phyloP scores from a whole-genome alignment of 306 rosid species.

The Medicago truncatula region MtrunA17r5.0-ANR NC_053048.1:25472001-25472500 shows the following conservation, averaged over 20 bases:
- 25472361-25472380: constrained; percentile 50
- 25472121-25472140: constrained; percentile 11
- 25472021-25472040: constrained; percentile 91
- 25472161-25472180: background rate
- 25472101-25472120: constrained; percentile 52
- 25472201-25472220: background rate
- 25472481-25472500: constrained; percentile 28
- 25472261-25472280: constrained; percentile 71
- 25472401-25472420: constrained; percentile 74
- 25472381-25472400: constrained; percentile 75
- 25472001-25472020: constrained; percentile 82
- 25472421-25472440: constrained; percentile 74
- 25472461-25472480: constrained; percentile 26
- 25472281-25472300: constrained; percentile 83
- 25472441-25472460: constrained; percentile 2
- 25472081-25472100: constrained; percentile 89
- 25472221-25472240: background rate
- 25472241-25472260: constrained; percentile 53
- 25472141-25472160: constrained; percentile 27
- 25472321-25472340: constrained; percentile 75
- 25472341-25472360: constrained; percentile 73
- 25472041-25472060: constrained; percentile 77
- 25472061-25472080: constrained; percentile 66
- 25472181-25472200: constrained; percentile 12
- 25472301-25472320: constrained; percentile 76